Conservation (phyloP, 352 stramenopile species). For the Phytophthora multivora region DNA sequence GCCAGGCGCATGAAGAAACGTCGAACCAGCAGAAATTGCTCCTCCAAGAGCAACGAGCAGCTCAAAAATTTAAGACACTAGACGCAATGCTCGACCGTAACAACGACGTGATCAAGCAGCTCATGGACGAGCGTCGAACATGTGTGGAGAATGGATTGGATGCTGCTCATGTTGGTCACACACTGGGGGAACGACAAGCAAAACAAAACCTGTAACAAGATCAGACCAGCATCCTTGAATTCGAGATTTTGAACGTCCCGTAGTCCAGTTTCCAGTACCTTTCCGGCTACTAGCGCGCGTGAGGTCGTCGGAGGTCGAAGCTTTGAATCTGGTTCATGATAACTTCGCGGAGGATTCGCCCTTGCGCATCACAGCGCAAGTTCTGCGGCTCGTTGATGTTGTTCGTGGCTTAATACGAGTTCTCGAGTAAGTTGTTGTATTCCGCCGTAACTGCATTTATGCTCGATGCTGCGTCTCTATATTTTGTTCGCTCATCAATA, state of each 20-base stretch:
- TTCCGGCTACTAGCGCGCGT: not conserved
- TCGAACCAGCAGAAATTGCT: no score
- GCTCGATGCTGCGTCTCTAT: not conserved
- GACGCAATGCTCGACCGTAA: no score
- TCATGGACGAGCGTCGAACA: no score
- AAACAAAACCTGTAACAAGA: no score
- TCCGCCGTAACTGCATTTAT: not conserved
- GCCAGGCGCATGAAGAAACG: no score
- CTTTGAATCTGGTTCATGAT: not conserved
- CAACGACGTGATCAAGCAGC: no score
- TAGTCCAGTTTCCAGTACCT: no score
- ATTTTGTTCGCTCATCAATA: not conserved
- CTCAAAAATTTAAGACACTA: no score
- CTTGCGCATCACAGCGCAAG: not conserved
- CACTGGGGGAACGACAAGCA: no score
- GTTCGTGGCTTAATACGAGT: not conserved
- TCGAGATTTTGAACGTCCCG: not conserved
- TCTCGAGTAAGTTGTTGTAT: not conserved
- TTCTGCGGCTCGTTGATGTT: not conserved
- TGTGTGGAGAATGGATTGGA: no score
- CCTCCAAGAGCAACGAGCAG: no score
- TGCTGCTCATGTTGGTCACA: no score
- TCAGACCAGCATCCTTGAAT: not conserved
- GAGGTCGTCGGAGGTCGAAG: slow-evolving; percentile 1
- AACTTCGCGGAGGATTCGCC: not conserved